A percentile compares a stretch with the other conserved stretches of the same genome.
These are phyloP conservation scores for Didymella pomorum DNA, from an alignment of 2,329 filamentous ascomycete genomes.

Conservation along the genomic window DNA sequence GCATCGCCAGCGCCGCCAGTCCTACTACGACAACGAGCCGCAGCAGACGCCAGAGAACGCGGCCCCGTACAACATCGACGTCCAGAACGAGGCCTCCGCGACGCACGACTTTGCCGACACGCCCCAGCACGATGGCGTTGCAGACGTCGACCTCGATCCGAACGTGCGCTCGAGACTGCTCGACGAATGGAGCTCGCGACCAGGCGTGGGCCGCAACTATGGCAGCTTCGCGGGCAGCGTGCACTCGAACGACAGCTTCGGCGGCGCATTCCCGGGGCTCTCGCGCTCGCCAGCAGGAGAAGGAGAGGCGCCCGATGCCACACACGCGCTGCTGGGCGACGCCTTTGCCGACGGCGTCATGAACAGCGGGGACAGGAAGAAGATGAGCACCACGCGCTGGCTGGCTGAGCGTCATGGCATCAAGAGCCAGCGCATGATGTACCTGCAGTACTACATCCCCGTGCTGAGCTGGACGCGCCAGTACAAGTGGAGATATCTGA, in stretches of 20 bases:
- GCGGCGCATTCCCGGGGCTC: constrained; percentile 47
- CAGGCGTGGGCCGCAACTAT: constrained; percentile 62
- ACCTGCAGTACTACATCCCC: constrained; percentile 91
- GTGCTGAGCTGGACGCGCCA: constrained; percentile 89
- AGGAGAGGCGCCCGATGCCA: constrained; percentile 42
- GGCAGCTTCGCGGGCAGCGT: constrained; percentile 64
- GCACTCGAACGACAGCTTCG: constrained; percentile 51
- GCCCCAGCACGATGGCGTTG: constrained; percentile 28
- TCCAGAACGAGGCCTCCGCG: constrained; percentile 37
- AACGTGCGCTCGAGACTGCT: constrained; percentile 52
- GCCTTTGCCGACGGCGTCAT: constrained; percentile 56
- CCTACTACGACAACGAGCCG: constrained; percentile 32
- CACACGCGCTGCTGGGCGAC: constrained; percentile 53
- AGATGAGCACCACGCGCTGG: constrained; percentile 75
- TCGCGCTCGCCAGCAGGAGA: constrained; percentile 31
- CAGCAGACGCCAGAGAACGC: constrained; percentile 16
- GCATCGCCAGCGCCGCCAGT: constrained; percentile 33
- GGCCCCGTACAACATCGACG: constrained; percentile 28
- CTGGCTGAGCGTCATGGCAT: constrained; percentile 78
- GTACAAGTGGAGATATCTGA: constrained; percentile 82
- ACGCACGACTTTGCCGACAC: not conserved
- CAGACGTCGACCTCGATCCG: constrained; percentile 42
- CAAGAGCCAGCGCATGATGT: constrained; percentile 75
- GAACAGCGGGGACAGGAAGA: constrained; percentile 59
- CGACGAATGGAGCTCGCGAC: constrained; percentile 57